Base-by-base conservation (phyloP, 1,284 basidiomycete species). In the Trichosporon inkin region DNA sequence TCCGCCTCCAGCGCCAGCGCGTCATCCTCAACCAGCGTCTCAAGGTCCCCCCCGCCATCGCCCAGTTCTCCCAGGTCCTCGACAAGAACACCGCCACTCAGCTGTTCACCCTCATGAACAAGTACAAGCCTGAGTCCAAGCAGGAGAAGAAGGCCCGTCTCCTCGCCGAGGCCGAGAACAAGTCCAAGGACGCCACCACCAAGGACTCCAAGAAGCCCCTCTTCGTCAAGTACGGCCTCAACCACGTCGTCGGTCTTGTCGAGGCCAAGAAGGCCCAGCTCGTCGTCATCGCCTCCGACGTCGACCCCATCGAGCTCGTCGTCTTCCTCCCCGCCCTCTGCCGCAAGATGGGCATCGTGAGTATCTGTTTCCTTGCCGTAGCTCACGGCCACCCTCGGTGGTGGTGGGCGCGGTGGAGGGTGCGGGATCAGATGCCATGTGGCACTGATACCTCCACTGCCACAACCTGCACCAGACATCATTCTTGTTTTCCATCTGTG, bases 71-170 rank as follows among this genome's bases (percentile, higher is more conserved):
- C 60, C 90, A 98, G 84, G 95, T 93, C 52, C 84, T 99, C 72
- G 95, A 99, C 87, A 98, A 97, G 87, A 99, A 98, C 86, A 98
- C 94, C 59, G 95, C 95, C 52, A 95, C 92, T 60, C 92, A 97
- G 80, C 82, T 98, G 65, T 98, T 98, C 88, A 94, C 95, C 82
- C 87, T 99, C 68, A 80, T 98, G 61, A 95, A 98, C 88, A 98
- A 98, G 86, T 88, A 83, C 79, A 78, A 78, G 75, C 78, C 78
- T 61, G 78, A 79, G 68, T 77, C 88, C 64, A 95, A 92, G 84
- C 88, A 89, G 80, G 94, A 98, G 87, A 98, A 99, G 88, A 95
- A 95, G 84, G 86, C 86, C 63, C 93, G 94, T 82, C 86, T 99
- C 56, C 83, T 86, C 70, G 88, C 91, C 81, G 88, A 88, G 76